Evolutionary conservation across 1,284 basidiomycete species (phyloP), one percentile per base, ranked within the genome.

Genomic region (Malassezia pachydermatis): DNA sequence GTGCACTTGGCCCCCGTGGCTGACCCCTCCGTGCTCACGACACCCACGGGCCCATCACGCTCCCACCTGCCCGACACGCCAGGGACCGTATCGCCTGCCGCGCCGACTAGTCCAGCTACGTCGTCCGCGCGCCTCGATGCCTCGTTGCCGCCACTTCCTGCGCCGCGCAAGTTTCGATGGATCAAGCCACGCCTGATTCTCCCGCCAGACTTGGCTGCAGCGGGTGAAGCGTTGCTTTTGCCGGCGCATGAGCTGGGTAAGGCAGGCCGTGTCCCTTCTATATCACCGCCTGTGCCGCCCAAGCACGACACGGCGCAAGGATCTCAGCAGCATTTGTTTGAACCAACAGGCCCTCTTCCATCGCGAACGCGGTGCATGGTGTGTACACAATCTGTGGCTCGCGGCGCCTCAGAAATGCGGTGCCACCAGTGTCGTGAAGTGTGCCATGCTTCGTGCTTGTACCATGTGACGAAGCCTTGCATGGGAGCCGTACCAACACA

Each of bases 271-370:
- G 5, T 40, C 35, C 10, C 22, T n/a, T 11, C 9, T 2, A 33
- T 45, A 27, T 55, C 51, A 11, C 55, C 55, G 16, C 58, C 59
- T 10, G 48, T 52, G 2, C 54, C 54, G 17, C 61, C 60, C 17
- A 51, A 56, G 36, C 14, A 45, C 9, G 11, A 36, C 9, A 36
- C 20, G 34, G 11, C 29, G 16, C 16, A 10, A 30, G 16, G 11
- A 3, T 30, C 28, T 8, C 8, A 10, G 11, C 4, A 10, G 11
- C 29, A 30, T 30, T 30, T n/a, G 4, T 10, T n/a, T n/a, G 16
- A 10, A 30, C 29, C 29, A 3, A 30, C 29, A 30, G 10, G 9
- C 10, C 11, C 34, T 10, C 34, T 19, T 10, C 34, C 34, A 16
- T 13, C 20, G n/a, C 10, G n/a, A 10, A 19, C 34, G 2, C 34